These are phyloP conservation scores for Capsicum baccatum DNA, from an alignment of 257 asterid genomes.

Conservation along the genomic window DNA sequence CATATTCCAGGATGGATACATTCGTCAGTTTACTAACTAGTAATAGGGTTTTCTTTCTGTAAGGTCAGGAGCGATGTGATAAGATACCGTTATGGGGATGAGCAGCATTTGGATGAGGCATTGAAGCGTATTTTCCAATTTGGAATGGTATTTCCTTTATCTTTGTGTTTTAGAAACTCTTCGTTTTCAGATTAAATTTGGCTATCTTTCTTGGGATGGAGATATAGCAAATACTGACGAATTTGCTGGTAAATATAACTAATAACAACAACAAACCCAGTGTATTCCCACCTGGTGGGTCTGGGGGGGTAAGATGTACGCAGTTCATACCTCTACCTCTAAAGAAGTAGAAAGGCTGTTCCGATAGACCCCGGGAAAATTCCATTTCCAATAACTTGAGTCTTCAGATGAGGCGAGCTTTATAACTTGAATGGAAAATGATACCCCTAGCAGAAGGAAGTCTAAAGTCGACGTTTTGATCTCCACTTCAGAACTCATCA, in stretches of 20 bases:
- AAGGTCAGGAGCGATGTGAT: slow-evolving; percentile 97
- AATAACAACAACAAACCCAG: no score
- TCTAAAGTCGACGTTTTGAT: not conserved
- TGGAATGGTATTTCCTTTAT: slow-evolving; percentile 64
- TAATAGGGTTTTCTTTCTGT: slow-evolving; percentile 33
- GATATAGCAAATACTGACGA: no score
- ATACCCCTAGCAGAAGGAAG: not conserved
- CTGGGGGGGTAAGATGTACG: no score
- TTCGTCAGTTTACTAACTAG: slow-evolving; percentile 9
- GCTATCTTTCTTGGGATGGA: not conserved
- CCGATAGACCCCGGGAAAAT: no score
- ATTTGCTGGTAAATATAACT: no score
- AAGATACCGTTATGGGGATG: slow-evolving; percentile 96
- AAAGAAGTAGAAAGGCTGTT: no score
- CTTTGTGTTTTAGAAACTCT: not conserved
- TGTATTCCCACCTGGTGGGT: no score
- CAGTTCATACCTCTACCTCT: no score
- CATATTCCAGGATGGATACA: not conserved
- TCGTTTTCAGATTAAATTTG: not conserved
- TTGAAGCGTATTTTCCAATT: slow-evolving; percentile 92
- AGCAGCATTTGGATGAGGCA: slow-evolving; percentile 97
- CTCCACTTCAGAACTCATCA: not conserved
- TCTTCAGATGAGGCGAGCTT: not conserved
- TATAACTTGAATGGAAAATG: not conserved
- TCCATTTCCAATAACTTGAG: not conserved